Conservation (phyloP, 1,284 basidiomycete species). For the Ustilago crameri region DNA sequence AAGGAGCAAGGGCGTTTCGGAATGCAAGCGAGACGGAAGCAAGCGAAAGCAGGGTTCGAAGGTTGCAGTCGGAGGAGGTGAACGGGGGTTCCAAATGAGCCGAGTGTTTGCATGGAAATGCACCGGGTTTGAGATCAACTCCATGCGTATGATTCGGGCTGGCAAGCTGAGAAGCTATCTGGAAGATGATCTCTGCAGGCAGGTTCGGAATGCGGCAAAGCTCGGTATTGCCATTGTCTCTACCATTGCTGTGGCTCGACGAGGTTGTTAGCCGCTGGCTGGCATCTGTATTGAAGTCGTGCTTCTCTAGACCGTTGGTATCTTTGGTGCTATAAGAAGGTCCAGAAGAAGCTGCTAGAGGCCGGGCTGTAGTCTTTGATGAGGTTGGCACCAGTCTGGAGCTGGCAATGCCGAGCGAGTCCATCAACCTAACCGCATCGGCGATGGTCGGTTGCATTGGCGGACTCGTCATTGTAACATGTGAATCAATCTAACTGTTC, state of each 20-base stretch:
- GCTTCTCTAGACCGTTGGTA: no score
- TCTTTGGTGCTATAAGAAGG: no score
- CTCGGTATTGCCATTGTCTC: not conserved
- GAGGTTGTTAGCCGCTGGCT: no score
- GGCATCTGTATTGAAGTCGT: no score
- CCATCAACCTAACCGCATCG: conserved; percentile 36
- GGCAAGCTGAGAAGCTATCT: conserved; percentile 17
- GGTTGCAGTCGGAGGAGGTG: not conserved
- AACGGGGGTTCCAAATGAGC: not conserved
- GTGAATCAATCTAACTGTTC: no score
- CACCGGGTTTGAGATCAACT: not conserved
- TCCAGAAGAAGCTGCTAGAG: not conserved
- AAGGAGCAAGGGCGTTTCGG: conserved; percentile 15
- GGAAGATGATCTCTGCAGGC: conserved; percentile 29
- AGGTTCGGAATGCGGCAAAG: conserved; percentile 7
- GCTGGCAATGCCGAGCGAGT: conserved; percentile 12
- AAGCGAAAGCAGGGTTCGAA: conserved; percentile 10
- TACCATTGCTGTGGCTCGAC: not conserved
- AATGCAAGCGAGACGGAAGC: conserved; percentile 11
- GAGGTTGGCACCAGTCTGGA: not conserved
- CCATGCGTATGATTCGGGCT: not conserved
- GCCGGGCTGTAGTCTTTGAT: not conserved
- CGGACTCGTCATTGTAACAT: conserved; percentile 16
- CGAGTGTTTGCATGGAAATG: conserved; percentile 13
- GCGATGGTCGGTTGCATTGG: conserved; percentile 28